A percentile compares a stretch with the other conserved stretches of the same genome.
Conservation (phyloP, 345 rosid genomes). For the Gossypium bickii region DNA sequence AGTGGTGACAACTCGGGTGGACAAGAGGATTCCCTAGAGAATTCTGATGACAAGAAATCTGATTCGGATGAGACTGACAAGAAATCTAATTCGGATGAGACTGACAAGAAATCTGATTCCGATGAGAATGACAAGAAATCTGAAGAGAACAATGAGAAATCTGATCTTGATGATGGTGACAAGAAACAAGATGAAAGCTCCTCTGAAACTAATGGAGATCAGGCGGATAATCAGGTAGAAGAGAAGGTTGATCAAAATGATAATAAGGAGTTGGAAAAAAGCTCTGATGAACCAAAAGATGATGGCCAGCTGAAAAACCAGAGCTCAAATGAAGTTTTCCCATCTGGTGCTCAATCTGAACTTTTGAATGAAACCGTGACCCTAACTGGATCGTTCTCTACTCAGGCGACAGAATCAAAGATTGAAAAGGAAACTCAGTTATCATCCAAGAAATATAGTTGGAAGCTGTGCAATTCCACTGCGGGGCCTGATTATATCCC, state of each 20-base stretch:
- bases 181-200: constrained; percentile 30
- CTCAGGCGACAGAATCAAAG: constrained; percentile 89
- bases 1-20: constrained; percentile 34
- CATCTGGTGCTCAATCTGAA: constrained; percentile 80
- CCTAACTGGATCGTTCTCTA: constrained; percentile 73
- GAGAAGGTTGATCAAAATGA: constrained; percentile 42
- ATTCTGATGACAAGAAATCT: constrained; percentile 31
- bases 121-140: constrained; percentile 2
- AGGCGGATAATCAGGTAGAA: constrained; percentile 39
- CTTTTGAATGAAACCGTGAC: constrained; percentile 67
- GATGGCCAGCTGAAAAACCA: constrained; percentile 42
- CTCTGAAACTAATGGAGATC: constrained; percentile 29
- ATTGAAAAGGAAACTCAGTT: constrained; percentile 70
- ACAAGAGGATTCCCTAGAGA: constrained; percentile 43
- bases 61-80: constrained; percentile 17
- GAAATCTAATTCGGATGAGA: constrained; percentile 22
- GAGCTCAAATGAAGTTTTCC: constrained; percentile 49
- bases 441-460: constrained; percentile 47
- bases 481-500: constrained; percentile 94
- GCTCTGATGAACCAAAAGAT: constrained; percentile 34
- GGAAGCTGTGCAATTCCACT: constrained; percentile 86
- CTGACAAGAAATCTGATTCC: constrained; percentile 26
- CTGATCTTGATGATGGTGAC: constrained; percentile 28
- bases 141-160: constrained; percentile 16
- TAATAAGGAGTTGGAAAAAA: constrained; percentile 34